Conservation (phyloP, 2,329 filamentous ascomycete species). For the Davidsoniella virescens region DNA sequence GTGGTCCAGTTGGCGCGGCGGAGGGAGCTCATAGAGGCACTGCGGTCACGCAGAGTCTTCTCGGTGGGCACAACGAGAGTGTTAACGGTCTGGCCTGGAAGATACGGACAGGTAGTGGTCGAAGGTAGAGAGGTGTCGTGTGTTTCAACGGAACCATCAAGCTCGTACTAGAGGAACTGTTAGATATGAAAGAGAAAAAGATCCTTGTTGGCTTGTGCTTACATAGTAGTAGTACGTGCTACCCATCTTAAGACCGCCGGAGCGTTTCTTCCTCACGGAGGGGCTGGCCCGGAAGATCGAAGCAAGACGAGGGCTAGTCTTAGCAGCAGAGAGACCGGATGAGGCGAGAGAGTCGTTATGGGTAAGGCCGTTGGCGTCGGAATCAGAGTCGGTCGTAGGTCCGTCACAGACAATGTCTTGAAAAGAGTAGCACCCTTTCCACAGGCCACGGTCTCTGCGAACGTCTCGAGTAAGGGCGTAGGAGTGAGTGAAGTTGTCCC, state of each 20-base stretch:
- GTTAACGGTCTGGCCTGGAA: slow-evolving; percentile 81
- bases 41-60: slow-evolving; percentile 40
- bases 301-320: slow-evolving; percentile 22
- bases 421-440: slow-evolving; percentile 79
- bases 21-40: slow-evolving; percentile 48
- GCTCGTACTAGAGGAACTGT: slow-evolving; percentile 48
- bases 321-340: slow-evolving; percentile 22
- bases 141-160: slow-evolving; percentile 62
- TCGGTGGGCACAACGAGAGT: slow-evolving; percentile 66
- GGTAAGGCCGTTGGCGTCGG: background rate
- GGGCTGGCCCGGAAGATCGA: background rate
- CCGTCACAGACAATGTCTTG: slow-evolving; percentile 68
- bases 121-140: slow-evolving; percentile 56
- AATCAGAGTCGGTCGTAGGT: slow-evolving; percentile 17
- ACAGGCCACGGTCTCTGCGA: slow-evolving; percentile 57
- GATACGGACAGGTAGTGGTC: slow-evolving; percentile 66
- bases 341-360: background rate
- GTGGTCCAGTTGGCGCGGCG: slow-evolving; percentile 47
- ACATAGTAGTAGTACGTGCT: slow-evolving; percentile 94
- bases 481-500: slow-evolving; percentile 76
- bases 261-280: slow-evolving; percentile 20
- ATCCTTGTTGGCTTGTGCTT: slow-evolving; percentile 27
- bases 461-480: slow-evolving; percentile 71
- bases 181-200: background rate
- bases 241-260: slow-evolving; percentile 76